A percentile compares a stretch with the other conserved stretches of the same genome.
These are phyloP conservation scores for Ceratorhiza oryzae-sativae DNA, from an alignment of 1,284 basidiomycete genomes.

Conservation along the genomic window DNA sequence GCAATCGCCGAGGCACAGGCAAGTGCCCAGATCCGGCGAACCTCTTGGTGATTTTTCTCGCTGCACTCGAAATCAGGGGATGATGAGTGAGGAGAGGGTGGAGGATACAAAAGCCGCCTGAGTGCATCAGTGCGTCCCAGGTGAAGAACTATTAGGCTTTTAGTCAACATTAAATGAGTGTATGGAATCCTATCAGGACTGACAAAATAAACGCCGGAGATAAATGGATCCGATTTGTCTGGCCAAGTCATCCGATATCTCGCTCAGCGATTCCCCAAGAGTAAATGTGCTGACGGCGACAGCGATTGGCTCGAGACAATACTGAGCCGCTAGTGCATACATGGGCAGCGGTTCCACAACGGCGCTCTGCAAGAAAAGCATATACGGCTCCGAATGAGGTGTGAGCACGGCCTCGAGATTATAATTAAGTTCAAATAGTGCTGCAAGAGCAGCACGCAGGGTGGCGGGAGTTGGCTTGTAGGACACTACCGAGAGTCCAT, in stretches of 20 bases:
- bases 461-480: slow-evolving; percentile 39
- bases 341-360: slow-evolving; percentile 63
- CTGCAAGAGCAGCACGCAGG: slow-evolving; percentile 19
- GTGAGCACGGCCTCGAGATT: slow-evolving; percentile 6
- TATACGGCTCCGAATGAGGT: slow-evolving; percentile 33
- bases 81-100: slow-evolving; percentile 44
- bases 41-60: neutral
- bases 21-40: slow-evolving; percentile 29
- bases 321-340: slow-evolving; percentile 64
- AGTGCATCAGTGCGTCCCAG: slow-evolving; percentile 57
- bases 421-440: slow-evolving; percentile 38
- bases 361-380: slow-evolving; percentile 52
- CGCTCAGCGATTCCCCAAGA: slow-evolving; percentile 62
- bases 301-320: slow-evolving; percentile 65
- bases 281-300: slow-evolving; percentile 66
- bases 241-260: slow-evolving; percentile 66
- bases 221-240: slow-evolving; percentile 65
- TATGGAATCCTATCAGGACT: neutral
- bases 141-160: slow-evolving; percentile 52
- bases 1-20: slow-evolving; percentile 15
- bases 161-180: neutral
- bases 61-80: neutral
- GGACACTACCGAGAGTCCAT: slow-evolving; percentile 36
- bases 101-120: slow-evolving; percentile 63
- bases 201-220: slow-evolving; percentile 64